A percentile compares a stretch with the other conserved stretches of the same genome.
These are phyloP conservation scores for Sporothrix dimorphospora DNA, from an alignment of 2,329 filamentous ascomycete species.

Conservation along the genomic window DNA sequence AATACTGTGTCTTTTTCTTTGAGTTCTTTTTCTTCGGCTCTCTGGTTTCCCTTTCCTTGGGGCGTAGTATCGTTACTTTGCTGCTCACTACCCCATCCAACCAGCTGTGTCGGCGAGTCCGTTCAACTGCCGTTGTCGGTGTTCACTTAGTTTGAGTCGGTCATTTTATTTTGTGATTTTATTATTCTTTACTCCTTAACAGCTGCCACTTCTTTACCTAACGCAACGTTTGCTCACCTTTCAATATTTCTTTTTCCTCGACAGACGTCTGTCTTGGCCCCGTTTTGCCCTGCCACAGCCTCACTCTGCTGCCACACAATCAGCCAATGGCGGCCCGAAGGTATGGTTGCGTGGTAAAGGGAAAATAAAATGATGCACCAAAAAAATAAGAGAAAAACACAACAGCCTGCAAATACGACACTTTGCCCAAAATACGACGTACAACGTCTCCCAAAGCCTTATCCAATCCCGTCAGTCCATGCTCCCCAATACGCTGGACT, in stretches of 20 bases:
- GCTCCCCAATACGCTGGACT: background rate
- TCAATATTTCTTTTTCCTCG: constrained; percentile 14
- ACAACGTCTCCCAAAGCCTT: background rate
- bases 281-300: constrained; percentile 18
- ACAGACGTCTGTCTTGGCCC: background rate
- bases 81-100: background rate
- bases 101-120: constrained; percentile 12
- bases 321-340: constrained; percentile 13
- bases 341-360: background rate
- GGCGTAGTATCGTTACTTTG: constrained; percentile 7
- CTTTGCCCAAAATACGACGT: background rate
- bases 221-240: background rate
- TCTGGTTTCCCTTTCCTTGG: background rate
- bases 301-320: constrained; percentile 3
- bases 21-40: background rate
- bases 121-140: constrained; percentile 7
- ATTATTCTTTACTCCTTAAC: background rate
- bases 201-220: background rate
- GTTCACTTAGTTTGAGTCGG: background rate
- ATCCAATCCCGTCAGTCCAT: background rate
- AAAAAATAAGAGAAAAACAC: background rate
- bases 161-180: background rate
- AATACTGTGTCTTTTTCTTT: background rate
- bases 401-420: background rate
- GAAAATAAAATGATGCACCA: background rate